phyloP scores from a whole-genome alignment of 169 alveolate species.

The Toxoplasma gondii region DNA sequence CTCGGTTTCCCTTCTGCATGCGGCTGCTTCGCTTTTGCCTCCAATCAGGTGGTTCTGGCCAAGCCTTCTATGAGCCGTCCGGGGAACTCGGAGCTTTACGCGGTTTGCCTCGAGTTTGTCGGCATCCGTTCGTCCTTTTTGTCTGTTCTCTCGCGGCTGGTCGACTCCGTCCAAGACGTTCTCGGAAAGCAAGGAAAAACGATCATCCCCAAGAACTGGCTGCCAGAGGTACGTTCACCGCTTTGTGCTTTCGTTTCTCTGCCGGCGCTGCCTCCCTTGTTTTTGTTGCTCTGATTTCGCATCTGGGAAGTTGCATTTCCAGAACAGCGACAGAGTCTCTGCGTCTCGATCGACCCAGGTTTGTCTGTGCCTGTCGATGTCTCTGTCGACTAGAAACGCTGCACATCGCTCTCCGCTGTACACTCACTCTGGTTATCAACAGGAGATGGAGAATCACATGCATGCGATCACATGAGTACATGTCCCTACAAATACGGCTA shows the following conservation, averaged over 20 bases:
- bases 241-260: not conserved
- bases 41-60: slow-evolving; percentile 54
- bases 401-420: too few relatives aligned
- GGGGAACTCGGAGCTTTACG: slow-evolving; percentile 70
- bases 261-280: not conserved
- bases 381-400: too few relatives aligned
- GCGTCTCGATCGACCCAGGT: too few relatives aligned
- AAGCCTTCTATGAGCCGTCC: slow-evolving; percentile 64
- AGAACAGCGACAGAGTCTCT: too few relatives aligned
- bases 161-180: slow-evolving; percentile 10
- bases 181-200: slow-evolving; percentile 34
- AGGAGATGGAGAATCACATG: too few relatives aligned
- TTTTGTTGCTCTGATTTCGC: too few relatives aligned
- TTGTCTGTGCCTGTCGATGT: too few relatives aligned
- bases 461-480: too few relatives aligned
- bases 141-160: slow-evolving; percentile 40
- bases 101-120: slow-evolving; percentile 64
- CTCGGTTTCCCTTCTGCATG: not conserved
- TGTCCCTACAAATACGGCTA: too few relatives aligned
- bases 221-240: slow-evolving; percentile 41
- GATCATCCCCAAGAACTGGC: slow-evolving; percentile 57
- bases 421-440: too few relatives aligned
- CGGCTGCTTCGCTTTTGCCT: not conserved
- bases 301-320: too few relatives aligned
- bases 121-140: slow-evolving; percentile 70